Base-by-base conservation (phyloP, 352 stramenopile species). In the Globisporangium radiosum region DNA sequence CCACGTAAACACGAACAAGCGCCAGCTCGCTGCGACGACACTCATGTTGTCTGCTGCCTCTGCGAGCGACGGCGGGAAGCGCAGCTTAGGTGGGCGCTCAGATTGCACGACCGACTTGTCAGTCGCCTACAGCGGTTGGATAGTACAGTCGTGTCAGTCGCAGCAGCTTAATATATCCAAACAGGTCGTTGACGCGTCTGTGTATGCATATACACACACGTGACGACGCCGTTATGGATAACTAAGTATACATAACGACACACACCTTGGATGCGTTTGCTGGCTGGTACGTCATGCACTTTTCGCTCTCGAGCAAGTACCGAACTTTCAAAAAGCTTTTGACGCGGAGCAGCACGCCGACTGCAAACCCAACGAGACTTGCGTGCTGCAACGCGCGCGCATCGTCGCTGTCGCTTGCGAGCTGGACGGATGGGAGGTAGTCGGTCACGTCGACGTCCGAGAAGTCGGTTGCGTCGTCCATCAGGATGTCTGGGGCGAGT, bases 201-300 rank as follows among this genome's bases (percentile, higher is more conserved):
- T 49, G 44, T 8, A 36, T 38, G 4, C 38, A 52, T n/a, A 25
- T 25, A 33, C 15, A 38, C 19, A 7, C 42, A 39, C 1, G 25
- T 25, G 25, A 47, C 52, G 37, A 75, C 25, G 51, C 63, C 25
- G 25, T 25, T 2, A 25, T 47, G 11, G 43, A 47, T 17, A 25
- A 25, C 25, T 25, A 25, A 25, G 1, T 25, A 58, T 15, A 70
- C 57, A 36, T 54, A 62, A 19, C 6, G 45, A 57, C 37, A 59
- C 74, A 52, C 53, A 77, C 64, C 73, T 81, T 88, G 3, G 68
- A 73, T 13, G 71, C 56, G 25, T 62, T 62, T 8, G 71, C 68
- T n/a, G 84, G 85, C 50, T 87, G 78, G 52, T 90, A 95, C 39
- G 78, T 92, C 52, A 88, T 75, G 59, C 85, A 95, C 53, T 80